These are phyloP conservation scores for Spergularia azorica DNA, from an alignment of 179 eudicot species.

Conservation along the genomic window DNA sequence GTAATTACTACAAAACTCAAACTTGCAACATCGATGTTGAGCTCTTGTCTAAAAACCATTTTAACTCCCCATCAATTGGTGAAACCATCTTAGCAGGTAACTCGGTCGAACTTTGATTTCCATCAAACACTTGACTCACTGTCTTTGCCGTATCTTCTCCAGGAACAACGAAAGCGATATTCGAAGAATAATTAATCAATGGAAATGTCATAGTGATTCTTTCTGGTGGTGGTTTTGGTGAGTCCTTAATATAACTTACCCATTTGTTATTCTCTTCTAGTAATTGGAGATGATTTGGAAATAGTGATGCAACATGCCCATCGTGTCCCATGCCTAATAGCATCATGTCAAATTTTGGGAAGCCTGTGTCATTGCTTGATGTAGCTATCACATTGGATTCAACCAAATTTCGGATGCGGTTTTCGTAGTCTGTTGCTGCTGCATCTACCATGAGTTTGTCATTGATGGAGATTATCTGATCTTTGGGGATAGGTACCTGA, in stretches of 20 bases:
- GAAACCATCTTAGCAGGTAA: no score
- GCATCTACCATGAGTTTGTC: background rate
- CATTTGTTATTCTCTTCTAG: conserved; percentile 2
- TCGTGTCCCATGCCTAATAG: conserved; percentile 4
- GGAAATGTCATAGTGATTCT: no score
- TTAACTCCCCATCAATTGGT: no score
- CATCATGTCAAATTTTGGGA: background rate
- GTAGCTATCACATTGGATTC: background rate
- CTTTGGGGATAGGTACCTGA: background rate
- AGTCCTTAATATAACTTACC: background rate
- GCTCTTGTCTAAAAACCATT: no score
- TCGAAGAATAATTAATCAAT: no score
- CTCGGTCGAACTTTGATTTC: background rate
- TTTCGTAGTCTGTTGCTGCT: conserved; percentile 6
- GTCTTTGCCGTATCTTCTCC: background rate
- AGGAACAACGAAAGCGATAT: no score
- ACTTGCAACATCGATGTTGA: no score
- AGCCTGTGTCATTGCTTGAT: background rate
- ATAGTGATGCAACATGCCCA: conserved; percentile 10
- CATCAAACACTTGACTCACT: background rate
- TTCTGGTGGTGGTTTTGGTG: background rate
- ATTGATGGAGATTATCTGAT: conserved; percentile 8
- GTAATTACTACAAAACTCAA: no score
- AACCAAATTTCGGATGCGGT: background rate
- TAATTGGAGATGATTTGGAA: background rate